Percentiles rank a stretch among this genome's conserved stretches.
Conservation (phyloP, 1,284 basidiomycete genomes). For the Cryptococcus sp. region DNA sequence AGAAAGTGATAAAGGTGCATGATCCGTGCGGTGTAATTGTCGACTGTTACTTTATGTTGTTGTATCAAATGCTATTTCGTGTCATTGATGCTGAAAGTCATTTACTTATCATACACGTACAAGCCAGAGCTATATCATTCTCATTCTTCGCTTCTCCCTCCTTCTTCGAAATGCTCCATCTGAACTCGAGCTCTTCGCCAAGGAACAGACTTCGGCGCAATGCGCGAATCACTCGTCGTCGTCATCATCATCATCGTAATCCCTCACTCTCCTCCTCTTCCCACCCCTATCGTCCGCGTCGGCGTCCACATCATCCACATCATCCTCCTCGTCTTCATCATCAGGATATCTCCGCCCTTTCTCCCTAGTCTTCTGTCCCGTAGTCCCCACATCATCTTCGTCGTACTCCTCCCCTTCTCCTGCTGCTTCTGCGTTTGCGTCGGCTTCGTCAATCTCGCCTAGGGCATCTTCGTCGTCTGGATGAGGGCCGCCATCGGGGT, state of each 20-base stretch:
- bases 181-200: too few species aligned
- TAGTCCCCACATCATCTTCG: slow-evolving; percentile 9
- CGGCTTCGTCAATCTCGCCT: slow-evolving; percentile 21
- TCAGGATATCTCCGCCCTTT: slow-evolving; percentile 1
- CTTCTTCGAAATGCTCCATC: neutral
- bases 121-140: too few species aligned
- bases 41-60: neutral
- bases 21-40: too few species aligned
- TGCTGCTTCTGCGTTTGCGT: slow-evolving; percentile 66
- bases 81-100: neutral
- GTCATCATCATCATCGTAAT: slow-evolving; percentile 29
- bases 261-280: slow-evolving; percentile 25
- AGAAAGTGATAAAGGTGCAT: slow-evolving; percentile 3
- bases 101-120: too few species aligned
- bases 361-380: slow-evolving; percentile 14
- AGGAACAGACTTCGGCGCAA: too few species aligned
- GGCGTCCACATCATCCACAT: slow-evolving; percentile 61
- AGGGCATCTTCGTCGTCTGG: slow-evolving; percentile 23
- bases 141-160: neutral
- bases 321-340: slow-evolving; percentile 66
- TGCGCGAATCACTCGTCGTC: slow-evolving; percentile 18
- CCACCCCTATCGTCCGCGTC: slow-evolving; percentile 19
- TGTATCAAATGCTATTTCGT: slow-evolving; percentile 13
- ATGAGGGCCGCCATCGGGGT: slow-evolving; percentile 18
- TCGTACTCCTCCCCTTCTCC: slow-evolving; percentile 37